A percentile compares a stretch with the other conserved stretches of the same genome.
Conservation (phyloP, 306 rosid genomes). For the Pterocarpus santalinus region DNA sequence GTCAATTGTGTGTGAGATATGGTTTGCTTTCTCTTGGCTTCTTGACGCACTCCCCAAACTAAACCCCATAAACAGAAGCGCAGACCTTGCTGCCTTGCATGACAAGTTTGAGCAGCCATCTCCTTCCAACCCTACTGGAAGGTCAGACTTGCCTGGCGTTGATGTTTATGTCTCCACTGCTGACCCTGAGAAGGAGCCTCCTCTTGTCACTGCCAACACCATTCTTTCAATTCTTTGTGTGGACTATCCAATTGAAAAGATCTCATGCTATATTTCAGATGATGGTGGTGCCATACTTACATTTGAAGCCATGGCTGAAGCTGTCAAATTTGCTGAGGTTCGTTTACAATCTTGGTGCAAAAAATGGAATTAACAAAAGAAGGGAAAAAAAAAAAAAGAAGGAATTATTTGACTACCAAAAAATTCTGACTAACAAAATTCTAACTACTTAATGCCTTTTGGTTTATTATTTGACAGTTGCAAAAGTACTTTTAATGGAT, state of each 20-base stretch:
- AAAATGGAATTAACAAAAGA: background rate
- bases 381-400: no score
- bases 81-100: conserved; percentile 68
- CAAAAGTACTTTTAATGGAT: no score
- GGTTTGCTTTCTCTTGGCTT: conserved; percentile 91
- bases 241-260: conserved; percentile 77
- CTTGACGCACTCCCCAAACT: conserved; percentile 77
- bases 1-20: conserved; percentile 83
- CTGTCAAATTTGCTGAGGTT: conserved; percentile 85
- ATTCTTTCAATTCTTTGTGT: conserved; percentile 79
- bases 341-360: background rate
- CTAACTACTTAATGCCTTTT: no score
- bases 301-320: conserved; percentile 92
- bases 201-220: conserved; percentile 88
- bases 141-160: conserved; percentile 82
- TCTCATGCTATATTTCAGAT: conserved; percentile 78
- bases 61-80: conserved; percentile 84
- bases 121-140: conserved; percentile 63
- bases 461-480: no score
- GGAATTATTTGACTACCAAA: no score
- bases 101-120: conserved; percentile 78
- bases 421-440: no score
- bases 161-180: conserved; percentile 84
- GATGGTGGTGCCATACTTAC: conserved; percentile 95
- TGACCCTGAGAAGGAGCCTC: conserved; percentile 87